phyloP scores from a whole-genome alignment of 352 stramenopile genomes.

The Pythium myriotylum region DNA sequence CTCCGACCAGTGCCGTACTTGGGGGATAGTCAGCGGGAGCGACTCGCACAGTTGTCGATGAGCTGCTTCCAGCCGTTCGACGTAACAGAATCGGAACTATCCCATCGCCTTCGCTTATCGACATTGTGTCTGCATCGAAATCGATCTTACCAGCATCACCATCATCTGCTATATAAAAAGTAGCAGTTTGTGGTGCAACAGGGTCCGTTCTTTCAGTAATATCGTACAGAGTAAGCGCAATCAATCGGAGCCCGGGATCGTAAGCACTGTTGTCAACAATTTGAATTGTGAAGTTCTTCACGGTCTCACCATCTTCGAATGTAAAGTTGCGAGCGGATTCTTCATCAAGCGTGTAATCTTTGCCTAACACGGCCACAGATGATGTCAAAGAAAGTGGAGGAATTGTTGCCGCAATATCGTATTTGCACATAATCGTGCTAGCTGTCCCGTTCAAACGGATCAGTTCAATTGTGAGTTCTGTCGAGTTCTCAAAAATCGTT shows the following conservation, averaged over 20 bases:
- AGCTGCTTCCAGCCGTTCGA: slow-evolving; percentile 39
- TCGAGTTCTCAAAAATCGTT: slow-evolving; percentile 48
- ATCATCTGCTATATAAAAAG: slow-evolving; percentile 52
- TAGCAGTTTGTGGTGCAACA: slow-evolving; percentile 21
- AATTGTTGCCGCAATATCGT: slow-evolving; percentile 26
- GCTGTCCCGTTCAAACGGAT: slow-evolving; percentile 52
- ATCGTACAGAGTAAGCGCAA: slow-evolving; percentile 43
- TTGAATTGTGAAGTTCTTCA: slow-evolving; percentile 39
- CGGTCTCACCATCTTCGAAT: slow-evolving; percentile 42
- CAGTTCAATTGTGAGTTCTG: slow-evolving; percentile 35
- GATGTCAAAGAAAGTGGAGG: neutral
- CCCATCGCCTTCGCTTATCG: slow-evolving; percentile 32
- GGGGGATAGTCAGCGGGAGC: slow-evolving; percentile 1
- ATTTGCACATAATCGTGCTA: slow-evolving; percentile 43
- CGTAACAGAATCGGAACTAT: slow-evolving; percentile 35
- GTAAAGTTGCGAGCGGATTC: slow-evolving; percentile 24
- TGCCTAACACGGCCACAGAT: slow-evolving; percentile 25
- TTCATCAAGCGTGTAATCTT: slow-evolving; percentile 39
- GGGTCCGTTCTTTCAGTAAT: slow-evolving; percentile 39
- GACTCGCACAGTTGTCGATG: slow-evolving; percentile 33
- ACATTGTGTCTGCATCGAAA: slow-evolving; percentile 31
- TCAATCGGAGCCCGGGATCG: slow-evolving; percentile 24
- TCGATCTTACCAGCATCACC: slow-evolving; percentile 55
- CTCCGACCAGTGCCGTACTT: slow-evolving; percentile 26
- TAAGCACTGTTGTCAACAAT: slow-evolving; percentile 52